phyloP scores from a whole-genome alignment of 2,329 filamentous ascomycete genomes.

The Ilyonectria mors-panacis region DNA sequence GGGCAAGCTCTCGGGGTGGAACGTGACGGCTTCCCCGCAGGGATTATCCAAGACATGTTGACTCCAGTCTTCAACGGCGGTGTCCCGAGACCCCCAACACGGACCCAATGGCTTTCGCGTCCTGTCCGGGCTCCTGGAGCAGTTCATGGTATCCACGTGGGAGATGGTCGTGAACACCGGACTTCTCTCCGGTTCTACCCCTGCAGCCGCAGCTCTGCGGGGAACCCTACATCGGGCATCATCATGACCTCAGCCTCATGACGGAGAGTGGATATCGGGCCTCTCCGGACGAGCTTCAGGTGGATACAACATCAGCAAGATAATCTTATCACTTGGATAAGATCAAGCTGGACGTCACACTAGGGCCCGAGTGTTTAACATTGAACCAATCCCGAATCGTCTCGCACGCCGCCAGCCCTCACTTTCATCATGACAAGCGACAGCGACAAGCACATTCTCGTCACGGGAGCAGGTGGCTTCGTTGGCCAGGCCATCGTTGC shows the following conservation, averaged over 20 bases:
- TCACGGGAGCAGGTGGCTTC: constrained; percentile 76
- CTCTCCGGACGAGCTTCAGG: constrained; percentile 9
- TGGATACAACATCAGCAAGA: constrained; percentile 16
- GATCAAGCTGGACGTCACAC: constrained; percentile 2
- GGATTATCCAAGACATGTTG: background rate
- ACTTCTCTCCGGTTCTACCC: constrained; percentile 37
- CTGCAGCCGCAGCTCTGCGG: constrained; percentile 36
- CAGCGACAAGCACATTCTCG: constrained; percentile 62
- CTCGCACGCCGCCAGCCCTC: background rate
- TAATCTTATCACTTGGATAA: constrained; percentile 19
- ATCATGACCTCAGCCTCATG: constrained; percentile 6
- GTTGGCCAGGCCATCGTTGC: constrained; percentile 73
- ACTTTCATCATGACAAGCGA: constrained; percentile 30
- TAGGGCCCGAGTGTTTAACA: background rate
- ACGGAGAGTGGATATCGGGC: constrained; percentile 34
- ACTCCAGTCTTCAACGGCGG: constrained; percentile 17
- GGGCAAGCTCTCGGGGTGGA: background rate
- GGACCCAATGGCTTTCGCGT: background rate
- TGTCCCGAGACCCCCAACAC: background rate
- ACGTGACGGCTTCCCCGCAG: constrained; percentile 9
- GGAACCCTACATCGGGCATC: constrained; percentile 21
- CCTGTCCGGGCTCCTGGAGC: background rate
- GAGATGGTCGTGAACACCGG: constrained; percentile 22
- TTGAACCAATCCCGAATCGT: constrained; percentile 11
- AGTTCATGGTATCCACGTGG: background rate